Conservation (phyloP, 2,329 filamentous ascomycete genomes). For the Purpureocillium takamizusanense region DNA sequence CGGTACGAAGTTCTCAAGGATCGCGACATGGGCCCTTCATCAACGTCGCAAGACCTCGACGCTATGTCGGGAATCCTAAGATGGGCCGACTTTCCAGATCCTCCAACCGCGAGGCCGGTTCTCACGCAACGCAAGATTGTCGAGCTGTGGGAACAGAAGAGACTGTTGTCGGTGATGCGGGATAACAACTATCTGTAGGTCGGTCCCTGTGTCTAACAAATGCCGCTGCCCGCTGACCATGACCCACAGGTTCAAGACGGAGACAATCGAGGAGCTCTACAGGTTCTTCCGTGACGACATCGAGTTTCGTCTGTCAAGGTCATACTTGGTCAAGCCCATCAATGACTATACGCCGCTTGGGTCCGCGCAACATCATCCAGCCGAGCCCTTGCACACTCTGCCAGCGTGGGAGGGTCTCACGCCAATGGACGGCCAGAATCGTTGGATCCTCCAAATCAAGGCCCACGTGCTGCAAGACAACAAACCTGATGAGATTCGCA, state of each 20-base stretch:
- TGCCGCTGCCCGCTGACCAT: constrained; percentile 3
- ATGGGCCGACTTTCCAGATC: constrained; percentile 55
- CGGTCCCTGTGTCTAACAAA: not conserved
- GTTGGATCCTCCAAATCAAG: constrained; percentile 48
- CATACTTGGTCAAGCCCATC: constrained; percentile 30
- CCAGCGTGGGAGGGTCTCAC: constrained; percentile 38
- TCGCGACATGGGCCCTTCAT: constrained; percentile 32
- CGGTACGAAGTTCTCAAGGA: constrained; percentile 43
- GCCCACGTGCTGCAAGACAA: constrained; percentile 46
- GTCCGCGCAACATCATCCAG: constrained; percentile 5
- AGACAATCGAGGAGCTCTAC: constrained; percentile 44
- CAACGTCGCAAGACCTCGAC: constrained; percentile 29
- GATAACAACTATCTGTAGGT: constrained; percentile 45
- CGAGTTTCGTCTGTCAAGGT: constrained; percentile 43
- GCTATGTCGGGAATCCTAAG: constrained; percentile 36
- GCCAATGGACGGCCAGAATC: constrained; percentile 36
- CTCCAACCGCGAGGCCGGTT: constrained; percentile 33
- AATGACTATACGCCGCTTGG: constrained; percentile 23
- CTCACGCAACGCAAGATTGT: constrained; percentile 46
- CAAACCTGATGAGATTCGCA: constrained; percentile 47
- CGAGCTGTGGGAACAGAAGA: constrained; percentile 44
- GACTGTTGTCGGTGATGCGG: constrained; percentile 35
- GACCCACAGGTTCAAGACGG: constrained; percentile 37
- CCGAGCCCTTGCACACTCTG: constrained; percentile 19
- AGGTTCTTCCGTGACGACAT: constrained; percentile 44